These are phyloP conservation scores for Neoboletus magnificus DNA, from an alignment of 768 basidiomycete genomes.

Conservation along the genomic window DNA sequence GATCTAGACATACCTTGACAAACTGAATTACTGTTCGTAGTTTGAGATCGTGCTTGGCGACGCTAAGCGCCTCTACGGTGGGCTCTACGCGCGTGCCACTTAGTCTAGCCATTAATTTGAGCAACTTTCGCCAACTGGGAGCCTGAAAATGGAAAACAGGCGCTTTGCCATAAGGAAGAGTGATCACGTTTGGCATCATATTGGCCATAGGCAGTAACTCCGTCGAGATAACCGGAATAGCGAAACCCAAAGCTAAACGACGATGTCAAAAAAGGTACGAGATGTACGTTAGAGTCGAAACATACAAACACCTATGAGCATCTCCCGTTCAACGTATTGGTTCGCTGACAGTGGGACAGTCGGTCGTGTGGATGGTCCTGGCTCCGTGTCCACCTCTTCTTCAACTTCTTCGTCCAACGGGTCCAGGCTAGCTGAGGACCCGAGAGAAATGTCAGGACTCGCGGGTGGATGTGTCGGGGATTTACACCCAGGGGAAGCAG, in stretches of 20 bases:
- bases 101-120: conserved; percentile 72
- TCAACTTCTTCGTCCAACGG: conserved; percentile 19
- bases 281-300: conserved; percentile 19
- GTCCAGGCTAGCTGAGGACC: conserved; percentile 12
- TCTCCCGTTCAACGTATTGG: conserved; percentile 54
- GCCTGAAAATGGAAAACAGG: conserved; percentile 72
- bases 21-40: conserved; percentile 79
- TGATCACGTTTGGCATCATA: conserved; percentile 69
- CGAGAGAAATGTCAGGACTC: conserved; percentile 25
- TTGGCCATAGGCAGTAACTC: conserved; percentile 46
- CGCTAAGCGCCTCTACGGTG: conserved; percentile 61
- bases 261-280: conserved; percentile 6
- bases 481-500: conserved; percentile 12
- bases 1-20: conserved; percentile 52
- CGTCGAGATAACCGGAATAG: conserved; percentile 50
- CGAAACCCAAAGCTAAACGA: conserved; percentile 63
- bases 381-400: conserved; percentile 10
- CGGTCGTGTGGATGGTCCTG: conserved; percentile 16
- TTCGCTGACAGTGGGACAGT: conserved; percentile 25
- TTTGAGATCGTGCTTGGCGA: conserved; percentile 51
- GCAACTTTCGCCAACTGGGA: conserved; percentile 67
- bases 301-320: conserved; percentile 63
- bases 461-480: conserved; percentile 18
- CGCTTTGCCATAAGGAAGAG: conserved; percentile 64
- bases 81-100: conserved; percentile 70